Conservation (phyloP, 345 rosid species). For the Brassica incana region DNA sequence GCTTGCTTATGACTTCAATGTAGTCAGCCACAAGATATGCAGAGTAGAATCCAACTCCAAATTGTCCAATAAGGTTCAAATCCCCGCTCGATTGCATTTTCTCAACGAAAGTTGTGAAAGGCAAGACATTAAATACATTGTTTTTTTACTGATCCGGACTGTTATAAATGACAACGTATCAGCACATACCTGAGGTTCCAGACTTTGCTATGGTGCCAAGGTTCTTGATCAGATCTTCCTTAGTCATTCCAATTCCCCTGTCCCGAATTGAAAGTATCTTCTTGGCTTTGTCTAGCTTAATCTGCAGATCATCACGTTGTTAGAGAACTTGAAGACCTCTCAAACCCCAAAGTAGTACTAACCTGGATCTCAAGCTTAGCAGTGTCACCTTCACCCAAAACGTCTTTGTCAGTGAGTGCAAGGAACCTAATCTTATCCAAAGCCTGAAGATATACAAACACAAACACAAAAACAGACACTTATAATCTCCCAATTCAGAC, state of each 20-base stretch:
- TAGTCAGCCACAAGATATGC: slow-evolving; percentile 98
- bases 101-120: slow-evolving; percentile 82
- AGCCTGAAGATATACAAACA: slow-evolving; percentile 51
- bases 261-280: slow-evolving; percentile 82
- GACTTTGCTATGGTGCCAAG: slow-evolving; percentile 97
- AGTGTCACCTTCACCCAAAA: slow-evolving; percentile 87
- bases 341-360: neutral
- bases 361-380: slow-evolving; percentile 95
- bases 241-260: slow-evolving; percentile 96
- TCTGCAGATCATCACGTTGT: slow-evolving; percentile 47
- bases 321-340: neutral
- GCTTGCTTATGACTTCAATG: slow-evolving; percentile 95
- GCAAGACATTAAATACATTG: neutral
- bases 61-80: slow-evolving; percentile 94
- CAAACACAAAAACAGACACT: neutral
- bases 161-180: neutral
- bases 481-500: neutral
- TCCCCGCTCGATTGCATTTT: slow-evolving; percentile 95
- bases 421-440: slow-evolving; percentile 96
- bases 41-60: slow-evolving; percentile 98
- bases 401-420: slow-evolving; percentile 84
- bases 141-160: neutral
- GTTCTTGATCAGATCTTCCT: slow-evolving; percentile 93
- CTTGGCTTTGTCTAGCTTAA: slow-evolving; percentile 89
- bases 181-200: slow-evolving; percentile 78